Base-by-base conservation (phyloP, 768 basidiomycete species). In the Leccinum arenicola region DNA sequence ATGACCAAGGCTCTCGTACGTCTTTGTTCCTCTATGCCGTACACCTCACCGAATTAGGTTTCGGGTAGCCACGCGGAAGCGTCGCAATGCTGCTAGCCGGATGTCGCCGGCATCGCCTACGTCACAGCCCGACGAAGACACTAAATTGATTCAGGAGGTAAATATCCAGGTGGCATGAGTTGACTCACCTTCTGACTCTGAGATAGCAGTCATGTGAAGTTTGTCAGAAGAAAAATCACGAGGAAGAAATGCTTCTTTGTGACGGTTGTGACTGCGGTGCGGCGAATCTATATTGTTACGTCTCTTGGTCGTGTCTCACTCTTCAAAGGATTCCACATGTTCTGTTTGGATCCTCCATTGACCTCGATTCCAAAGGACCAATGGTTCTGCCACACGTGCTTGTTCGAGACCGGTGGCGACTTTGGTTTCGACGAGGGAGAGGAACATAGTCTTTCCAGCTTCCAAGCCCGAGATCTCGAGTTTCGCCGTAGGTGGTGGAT, bases 371-470 rank as follows among this genome's bases (percentile, higher is more conserved):
- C 97, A 2, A 91, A 89, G 68, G 93, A 95, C 43, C 88, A 96
- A 63, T 99, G 96, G 96, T 98, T 86, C 70, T 99, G 97, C 73
- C 90, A 89, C 66, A 86, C 87, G 3, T 99, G 97, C 70, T 78
- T 99, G 21, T 82, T 94, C 43, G 89, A 87, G 40, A 95, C 93
- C 0, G 95, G 96, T 11, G 91, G 91, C 54, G 97, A 98, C 74
- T 99, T 92, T 67, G 97, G 97, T 31, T 99, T 98, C 68, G 97
- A 98, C 66, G 95, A 98, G 68, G 97, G 97, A 43, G 89, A 98
- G 74, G 96, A 98, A 64, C 97, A 99, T 73, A 86, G 86, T 60
- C 81, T 99, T 40, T 83, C 90, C 27, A 93, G 86, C 67, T 98
- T 98, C 75, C 93, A 95, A 67, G 90, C 89, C 49, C 85, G 95